phyloP scores from a whole-genome alignment of 2,329 filamentous ascomycete genomes.

The Berkeleyomyces basicola region DNA sequence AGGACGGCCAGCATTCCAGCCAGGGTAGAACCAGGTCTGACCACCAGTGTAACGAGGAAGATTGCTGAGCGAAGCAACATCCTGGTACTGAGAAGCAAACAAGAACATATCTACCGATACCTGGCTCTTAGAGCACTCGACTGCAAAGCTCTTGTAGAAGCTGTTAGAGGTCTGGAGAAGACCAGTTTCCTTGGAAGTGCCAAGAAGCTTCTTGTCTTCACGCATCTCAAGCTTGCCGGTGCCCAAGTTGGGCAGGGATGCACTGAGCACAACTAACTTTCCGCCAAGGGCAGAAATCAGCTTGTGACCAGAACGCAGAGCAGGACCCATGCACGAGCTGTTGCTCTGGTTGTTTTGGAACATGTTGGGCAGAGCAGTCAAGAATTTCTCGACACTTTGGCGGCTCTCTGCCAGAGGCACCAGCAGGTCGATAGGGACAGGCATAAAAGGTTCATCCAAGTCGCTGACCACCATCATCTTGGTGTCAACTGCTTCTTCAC shows the following conservation, averaged over 20 bases:
- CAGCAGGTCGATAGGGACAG: conserved; percentile 78
- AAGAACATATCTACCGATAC: conserved; percentile 98
- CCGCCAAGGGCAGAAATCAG: conserved; percentile 87
- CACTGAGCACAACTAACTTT: conserved; percentile 83
- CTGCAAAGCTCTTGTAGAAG: conserved; percentile 98
- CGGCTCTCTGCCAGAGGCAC: conserved; percentile 81
- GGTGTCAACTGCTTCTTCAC: conserved; percentile 67
- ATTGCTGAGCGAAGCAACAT: conserved; percentile 91
- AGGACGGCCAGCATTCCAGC: conserved; percentile 83
- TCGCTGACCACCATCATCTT: conserved; percentile 91
- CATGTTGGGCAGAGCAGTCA: conserved; percentile 85
- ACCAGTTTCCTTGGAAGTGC: conserved; percentile 77
- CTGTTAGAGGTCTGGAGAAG: conserved; percentile 84
- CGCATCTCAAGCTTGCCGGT: conserved; percentile 81
- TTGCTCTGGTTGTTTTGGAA: conserved; percentile 87
- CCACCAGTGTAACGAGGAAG: conserved; percentile 90
- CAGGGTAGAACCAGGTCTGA: conserved; percentile 96
- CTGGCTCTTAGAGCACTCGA: conserved; percentile 97
- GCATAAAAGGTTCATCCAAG: conserved; percentile 88
- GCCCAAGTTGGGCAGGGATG: conserved; percentile 78
- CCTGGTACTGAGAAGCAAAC: conserved; percentile 90
- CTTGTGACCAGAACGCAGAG: conserved; percentile 83
- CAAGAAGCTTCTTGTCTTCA: conserved; percentile 89
- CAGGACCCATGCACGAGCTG: conserved; percentile 87
- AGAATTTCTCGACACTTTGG: conserved; percentile 78